Conservation (phyloP, 1,139 yeast species). For the Geotrichum citri-aurantii region DNA sequence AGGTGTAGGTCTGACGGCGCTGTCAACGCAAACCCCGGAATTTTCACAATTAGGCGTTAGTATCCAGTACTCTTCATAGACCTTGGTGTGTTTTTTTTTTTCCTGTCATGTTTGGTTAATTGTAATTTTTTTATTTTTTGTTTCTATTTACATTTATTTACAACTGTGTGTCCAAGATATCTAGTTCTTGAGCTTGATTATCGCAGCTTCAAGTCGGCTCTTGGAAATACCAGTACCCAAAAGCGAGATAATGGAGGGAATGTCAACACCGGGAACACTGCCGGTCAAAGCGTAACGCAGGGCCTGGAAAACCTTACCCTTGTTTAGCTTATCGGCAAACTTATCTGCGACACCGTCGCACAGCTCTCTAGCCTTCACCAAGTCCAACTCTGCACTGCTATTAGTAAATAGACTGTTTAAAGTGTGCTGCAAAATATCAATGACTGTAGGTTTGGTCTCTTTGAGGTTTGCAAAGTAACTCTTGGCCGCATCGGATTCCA, state of each 20-base stretch:
- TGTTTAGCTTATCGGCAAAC: not conserved
- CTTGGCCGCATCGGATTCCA: constrained; percentile 32
- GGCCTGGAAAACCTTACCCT: constrained; percentile 47
- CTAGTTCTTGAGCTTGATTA: not conserved
- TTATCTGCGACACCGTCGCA: constrained; percentile 8
- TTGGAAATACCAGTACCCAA: constrained; percentile 44
- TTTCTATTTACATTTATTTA: not conserved
- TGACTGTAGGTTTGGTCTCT: not conserved
- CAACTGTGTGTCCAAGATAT: not conserved
- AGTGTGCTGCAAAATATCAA: not conserved
- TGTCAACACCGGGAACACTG: constrained; percentile 60
- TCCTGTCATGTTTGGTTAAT: not conserved
- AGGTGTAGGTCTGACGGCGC: constrained; percentile 51
- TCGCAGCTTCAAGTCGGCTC: constrained; percentile 6
- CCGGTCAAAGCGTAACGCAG: constrained; percentile 73
- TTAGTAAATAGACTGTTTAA: not conserved
- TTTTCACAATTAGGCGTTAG: constrained; percentile 37
- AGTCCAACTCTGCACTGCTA: not conserved
- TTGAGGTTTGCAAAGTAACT: constrained; percentile 5
- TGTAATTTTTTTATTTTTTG: not conserved
- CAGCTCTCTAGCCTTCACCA: constrained; percentile 5
- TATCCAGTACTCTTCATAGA: constrained; percentile 34
- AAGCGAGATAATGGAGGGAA: constrained; percentile 54
- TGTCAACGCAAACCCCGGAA: constrained; percentile 31
- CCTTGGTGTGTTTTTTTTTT: too few species aligned